Evolutionary conservation across 495 filamentous ascomycete species (phyloP).

Genomic region (Aspergillus bertholletiae): DNA sequence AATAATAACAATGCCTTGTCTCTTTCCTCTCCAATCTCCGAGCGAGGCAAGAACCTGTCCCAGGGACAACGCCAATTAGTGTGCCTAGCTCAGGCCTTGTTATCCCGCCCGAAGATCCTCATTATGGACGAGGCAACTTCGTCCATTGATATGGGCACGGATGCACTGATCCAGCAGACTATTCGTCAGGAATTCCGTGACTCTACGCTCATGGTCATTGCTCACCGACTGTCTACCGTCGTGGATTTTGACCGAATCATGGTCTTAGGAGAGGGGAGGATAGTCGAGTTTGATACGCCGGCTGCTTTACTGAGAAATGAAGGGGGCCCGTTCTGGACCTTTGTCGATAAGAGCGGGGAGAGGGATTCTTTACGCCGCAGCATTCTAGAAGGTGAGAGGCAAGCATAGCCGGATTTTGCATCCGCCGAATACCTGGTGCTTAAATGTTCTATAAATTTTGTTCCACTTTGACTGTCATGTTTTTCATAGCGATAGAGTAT

Average conservation of each 20-base stretch:
- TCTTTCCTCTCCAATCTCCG: constrained; percentile 53
- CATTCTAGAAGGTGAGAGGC: background rate
- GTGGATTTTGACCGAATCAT: constrained; percentile 73
- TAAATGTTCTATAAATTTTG: too few relatives aligned
- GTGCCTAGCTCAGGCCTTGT: constrained; percentile 74
- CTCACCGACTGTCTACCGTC: constrained; percentile 72
- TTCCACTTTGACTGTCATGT: too few relatives aligned
- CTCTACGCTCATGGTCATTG: constrained; percentile 70
- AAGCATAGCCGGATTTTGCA: too few relatives aligned
- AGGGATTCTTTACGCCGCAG: constrained; percentile 21
- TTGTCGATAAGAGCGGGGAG: constrained; percentile 69
- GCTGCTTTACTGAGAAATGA: constrained; percentile 53
- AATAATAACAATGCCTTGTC: constrained; percentile 32
- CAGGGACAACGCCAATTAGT: constrained; percentile 79
- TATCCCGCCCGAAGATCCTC: constrained; percentile 68
- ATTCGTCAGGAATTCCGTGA: constrained; percentile 55
- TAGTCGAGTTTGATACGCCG: constrained; percentile 64
- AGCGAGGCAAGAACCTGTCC: constrained; percentile 68
- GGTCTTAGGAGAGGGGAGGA: constrained; percentile 63
- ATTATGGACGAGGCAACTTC: constrained; percentile 80
- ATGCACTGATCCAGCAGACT: constrained; percentile 35
- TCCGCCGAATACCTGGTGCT: too few relatives aligned
- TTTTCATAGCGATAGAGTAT: too few relatives aligned
- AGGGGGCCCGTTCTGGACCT: constrained; percentile 53
- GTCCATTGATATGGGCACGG: constrained; percentile 75